Evolutionary conservation across 495 filamentous ascomycete species (phyloP), one percentile per base, ranked within the genome.

Genomic region (Neurospora sp.): DNA sequence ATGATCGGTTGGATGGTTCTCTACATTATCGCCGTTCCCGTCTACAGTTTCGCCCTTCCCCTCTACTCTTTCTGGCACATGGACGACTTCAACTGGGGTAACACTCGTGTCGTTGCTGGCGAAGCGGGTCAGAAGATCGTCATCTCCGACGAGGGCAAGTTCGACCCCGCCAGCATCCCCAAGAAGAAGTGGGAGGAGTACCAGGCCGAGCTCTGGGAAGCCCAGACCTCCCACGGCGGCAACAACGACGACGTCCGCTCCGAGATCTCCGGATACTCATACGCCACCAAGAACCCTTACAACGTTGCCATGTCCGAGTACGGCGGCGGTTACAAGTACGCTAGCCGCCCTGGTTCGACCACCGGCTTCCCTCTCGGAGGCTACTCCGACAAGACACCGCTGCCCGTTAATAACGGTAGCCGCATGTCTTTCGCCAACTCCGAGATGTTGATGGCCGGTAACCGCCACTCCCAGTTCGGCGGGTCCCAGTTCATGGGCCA

Each of bases 1-100:
- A 97, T 97, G 93, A 91, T 99, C 75, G 96, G 95, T 18, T 99
- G 96, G 96, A 97, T 99, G 94, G 83, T 99, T 75, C 89, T 99
- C 71, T 99, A 99, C 83, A 86, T 99, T 69, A 77, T 96, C 35
- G 96, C 96, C 71, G 91, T 97, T 72, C 96, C 96, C 14, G 89
- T 99, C 75, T 98, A 97, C 88, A 90, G 93, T 39, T 92, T 97
- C 75, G 94, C 89, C 71, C 86, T 99, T 9, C 96, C 96, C 1
- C 87, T 99, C 7, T 99, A 98, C 83, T 87, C 95, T 62, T 99
- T 99, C 89, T 99, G 96, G 96, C 88, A 98, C 83, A 98, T 98
- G 96, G 96, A 99, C 81, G 96, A 99, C 86, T 99, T 99, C 89
- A 91, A 90, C 76, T 98, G 94, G 94, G 94, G 94, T 82, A 98